A percentile compares a stretch with the other conserved stretches of the same genome.
Evolutionary conservation across 345 rosid genomes (phyloP).

Genomic region (Syzygium aqueum): DNA sequence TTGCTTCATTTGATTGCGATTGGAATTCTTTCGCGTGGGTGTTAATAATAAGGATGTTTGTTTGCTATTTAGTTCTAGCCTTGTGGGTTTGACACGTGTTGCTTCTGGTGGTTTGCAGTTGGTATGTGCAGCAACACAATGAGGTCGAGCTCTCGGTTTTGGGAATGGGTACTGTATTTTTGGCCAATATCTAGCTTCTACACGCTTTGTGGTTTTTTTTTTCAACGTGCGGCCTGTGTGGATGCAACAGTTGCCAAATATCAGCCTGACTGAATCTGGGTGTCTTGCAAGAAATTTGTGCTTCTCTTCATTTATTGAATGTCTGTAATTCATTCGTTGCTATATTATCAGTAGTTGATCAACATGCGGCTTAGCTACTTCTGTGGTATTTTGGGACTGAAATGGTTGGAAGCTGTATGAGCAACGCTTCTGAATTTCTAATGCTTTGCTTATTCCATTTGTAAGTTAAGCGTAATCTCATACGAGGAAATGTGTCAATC

Average conservation of each 20-base stretch:
- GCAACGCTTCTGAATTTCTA: not conserved
- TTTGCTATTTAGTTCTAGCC: not conserved
- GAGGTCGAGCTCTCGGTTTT: constrained; percentile 72
- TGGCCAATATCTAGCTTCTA: not conserved
- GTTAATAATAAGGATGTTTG: not conserved
- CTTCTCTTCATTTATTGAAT: not conserved
- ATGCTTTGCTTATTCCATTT: not conserved
- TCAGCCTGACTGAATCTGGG: not conserved
- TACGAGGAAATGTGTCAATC: not conserved
- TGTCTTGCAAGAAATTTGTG: not conserved
- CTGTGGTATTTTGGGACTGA: not conserved
- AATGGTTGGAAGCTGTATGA: not conserved
- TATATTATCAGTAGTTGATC: not conserved
- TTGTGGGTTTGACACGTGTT: not conserved
- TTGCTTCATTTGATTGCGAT: too few relatives aligned
- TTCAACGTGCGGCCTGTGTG: not conserved
- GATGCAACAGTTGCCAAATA: not conserved
- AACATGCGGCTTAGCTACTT: not conserved
- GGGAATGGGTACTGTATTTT: constrained; percentile 47
- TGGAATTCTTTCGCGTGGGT: too few relatives aligned
- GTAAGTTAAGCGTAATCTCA: not conserved
- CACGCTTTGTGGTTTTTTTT: not conserved
- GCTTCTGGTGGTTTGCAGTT: constrained; percentile 30
- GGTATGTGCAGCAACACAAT: constrained; percentile 61
- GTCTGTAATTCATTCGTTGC: not conserved